These are phyloP conservation scores for Mycosphaerella arachidis DNA, from an alignment of 2,329 filamentous ascomycete species.

Conservation along the genomic window DNA sequence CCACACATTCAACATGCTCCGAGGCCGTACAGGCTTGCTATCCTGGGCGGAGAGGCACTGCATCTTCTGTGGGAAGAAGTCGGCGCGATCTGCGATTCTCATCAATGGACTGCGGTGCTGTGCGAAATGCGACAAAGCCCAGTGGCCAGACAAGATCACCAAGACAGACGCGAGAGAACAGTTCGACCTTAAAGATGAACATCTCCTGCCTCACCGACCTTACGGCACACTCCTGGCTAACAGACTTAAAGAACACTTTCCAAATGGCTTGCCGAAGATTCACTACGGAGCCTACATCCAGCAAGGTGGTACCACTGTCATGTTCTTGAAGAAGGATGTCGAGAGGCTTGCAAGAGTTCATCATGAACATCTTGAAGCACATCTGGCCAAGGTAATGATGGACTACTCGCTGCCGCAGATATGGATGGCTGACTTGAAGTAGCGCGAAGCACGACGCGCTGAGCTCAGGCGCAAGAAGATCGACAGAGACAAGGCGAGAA, in stretches of 20 bases:
- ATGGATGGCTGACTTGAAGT: not conserved
- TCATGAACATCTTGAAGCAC: constrained; percentile 17
- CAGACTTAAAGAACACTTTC: not conserved
- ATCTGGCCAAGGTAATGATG: constrained; percentile 10
- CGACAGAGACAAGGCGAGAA: not conserved
- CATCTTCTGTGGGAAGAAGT: constrained; percentile 31
- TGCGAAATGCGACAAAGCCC: constrained; percentile 23
- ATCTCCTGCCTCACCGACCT: constrained; percentile 20
- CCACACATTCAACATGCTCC: constrained; percentile 13
- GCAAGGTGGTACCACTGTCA: constrained; percentile 21
- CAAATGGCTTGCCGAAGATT: constrained; percentile 12
- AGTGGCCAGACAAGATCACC: constrained; percentile 32
- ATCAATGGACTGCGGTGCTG: constrained; percentile 31
- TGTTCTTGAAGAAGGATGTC: constrained; percentile 28
- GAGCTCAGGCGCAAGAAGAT: not conserved
- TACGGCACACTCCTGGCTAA: not conserved
- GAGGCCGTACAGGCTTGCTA: constrained; percentile 17
- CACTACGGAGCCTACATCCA: constrained; percentile 25
- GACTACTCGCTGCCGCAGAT: too few species aligned
- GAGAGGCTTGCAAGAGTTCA: constrained; percentile 19
- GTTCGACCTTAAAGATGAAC: constrained; percentile 22
- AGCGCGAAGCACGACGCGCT: constrained; percentile 1
- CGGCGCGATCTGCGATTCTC: constrained; percentile 24
- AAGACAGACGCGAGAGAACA: constrained; percentile 25
- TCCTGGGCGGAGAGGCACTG: constrained; percentile 26